Conservation (phyloP, 768 basidiomycete genomes). For the Phylloporus scabripes region DNA sequence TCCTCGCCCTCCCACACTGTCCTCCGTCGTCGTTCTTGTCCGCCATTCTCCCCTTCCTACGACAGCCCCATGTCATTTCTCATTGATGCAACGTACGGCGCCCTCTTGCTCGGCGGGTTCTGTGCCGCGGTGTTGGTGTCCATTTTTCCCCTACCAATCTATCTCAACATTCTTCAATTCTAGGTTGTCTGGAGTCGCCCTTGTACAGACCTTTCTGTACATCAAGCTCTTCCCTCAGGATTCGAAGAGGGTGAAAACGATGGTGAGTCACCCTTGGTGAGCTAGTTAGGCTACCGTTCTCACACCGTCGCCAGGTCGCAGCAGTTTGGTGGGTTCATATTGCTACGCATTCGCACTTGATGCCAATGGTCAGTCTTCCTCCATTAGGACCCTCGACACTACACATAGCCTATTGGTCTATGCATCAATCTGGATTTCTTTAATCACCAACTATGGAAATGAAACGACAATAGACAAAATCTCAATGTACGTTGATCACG, state of each 20-base stretch:
- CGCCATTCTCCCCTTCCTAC: not conserved
- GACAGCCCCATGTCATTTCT: conserved; percentile 1
- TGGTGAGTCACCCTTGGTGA: conserved; percentile 12
- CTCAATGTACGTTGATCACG: conserved; percentile 34
- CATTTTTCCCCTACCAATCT: not conserved
- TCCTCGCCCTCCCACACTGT: not conserved
- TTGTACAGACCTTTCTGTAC: conserved; percentile 27
- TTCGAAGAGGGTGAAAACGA: conserved; percentile 15
- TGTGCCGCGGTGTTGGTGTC: conserved; percentile 23
- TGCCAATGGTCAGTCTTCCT: not conserved
- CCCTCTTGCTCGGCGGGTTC: conserved; percentile 29
- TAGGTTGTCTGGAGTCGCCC: conserved; percentile 27
- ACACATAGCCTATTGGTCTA: conserved; percentile 39
- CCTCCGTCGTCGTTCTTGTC: not conserved
- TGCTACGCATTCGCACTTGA: not conserved
- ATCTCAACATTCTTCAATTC: not conserved
- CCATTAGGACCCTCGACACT: conserved; percentile 31
- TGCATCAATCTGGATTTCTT: conserved; percentile 38
- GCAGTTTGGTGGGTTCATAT: conserved; percentile 20
- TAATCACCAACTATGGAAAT: conserved; percentile 42
- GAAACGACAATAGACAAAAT: conserved; percentile 36
- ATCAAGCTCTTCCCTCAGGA: conserved; percentile 28
- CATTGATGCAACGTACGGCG: conserved; percentile 22
- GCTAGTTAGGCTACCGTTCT: not conserved
- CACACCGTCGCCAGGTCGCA: conserved; percentile 16